Evolutionary conservation across 306 rosid species (phyloP).

Genomic region (Prosopis cineraria): DNA sequence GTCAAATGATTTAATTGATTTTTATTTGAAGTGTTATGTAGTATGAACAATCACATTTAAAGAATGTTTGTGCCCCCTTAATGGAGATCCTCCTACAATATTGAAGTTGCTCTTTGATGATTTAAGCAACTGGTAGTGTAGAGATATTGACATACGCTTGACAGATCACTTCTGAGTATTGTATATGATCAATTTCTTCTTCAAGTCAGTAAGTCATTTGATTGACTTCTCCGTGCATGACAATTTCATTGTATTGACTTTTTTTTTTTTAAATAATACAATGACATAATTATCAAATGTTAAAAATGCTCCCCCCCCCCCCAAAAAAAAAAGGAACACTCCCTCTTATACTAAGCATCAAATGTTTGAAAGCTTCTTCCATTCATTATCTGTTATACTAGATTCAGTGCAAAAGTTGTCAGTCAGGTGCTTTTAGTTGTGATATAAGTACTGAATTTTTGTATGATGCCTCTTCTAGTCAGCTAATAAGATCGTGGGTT

Average conservation of each 20-base stretch:
- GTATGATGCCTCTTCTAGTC: not conserved
- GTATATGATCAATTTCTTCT: not conserved
- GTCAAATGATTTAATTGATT: not conserved
- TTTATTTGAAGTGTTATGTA: not conserved
- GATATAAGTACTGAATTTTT: slow-evolving; percentile 1
- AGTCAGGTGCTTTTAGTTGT: not conserved
- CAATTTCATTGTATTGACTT: not conserved
- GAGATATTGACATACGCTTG: not conserved
- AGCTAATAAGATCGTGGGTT: slow-evolving; percentile 10
- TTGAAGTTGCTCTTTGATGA: not conserved
- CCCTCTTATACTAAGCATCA: no score
- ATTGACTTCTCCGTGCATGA: not conserved
- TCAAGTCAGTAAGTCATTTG: not conserved
- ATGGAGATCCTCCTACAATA: not conserved
- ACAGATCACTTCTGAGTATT: not conserved
- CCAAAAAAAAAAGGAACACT: not conserved
- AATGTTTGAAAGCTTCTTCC: not conserved
- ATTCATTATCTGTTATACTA: not conserved
- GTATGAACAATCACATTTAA: not conserved
- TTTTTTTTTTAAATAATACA: no score
- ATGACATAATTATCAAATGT: no score
- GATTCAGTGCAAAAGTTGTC: not conserved
- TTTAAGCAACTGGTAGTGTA: not conserved
- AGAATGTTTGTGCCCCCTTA: not conserved
- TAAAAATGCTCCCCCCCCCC: no score